phyloP scores from a whole-genome alignment of 129 eudicot genomes.

The Artemisia argyi region DNA sequence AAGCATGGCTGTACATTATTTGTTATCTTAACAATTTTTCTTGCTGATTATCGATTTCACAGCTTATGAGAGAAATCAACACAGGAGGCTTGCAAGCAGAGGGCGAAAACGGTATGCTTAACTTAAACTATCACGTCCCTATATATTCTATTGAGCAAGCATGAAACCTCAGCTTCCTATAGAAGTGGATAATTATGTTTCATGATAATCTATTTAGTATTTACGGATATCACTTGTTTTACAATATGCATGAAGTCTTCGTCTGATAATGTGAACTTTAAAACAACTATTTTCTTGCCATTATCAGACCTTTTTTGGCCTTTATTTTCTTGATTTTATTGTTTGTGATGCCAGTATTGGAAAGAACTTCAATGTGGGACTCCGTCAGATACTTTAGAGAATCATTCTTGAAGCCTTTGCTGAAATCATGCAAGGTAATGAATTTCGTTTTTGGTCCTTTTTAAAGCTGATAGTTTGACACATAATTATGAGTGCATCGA shows the following conservation, averaged over 20 bases:
- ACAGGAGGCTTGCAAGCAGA: conserved; percentile 51
- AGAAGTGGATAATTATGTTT: neutral
- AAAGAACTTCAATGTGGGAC: conserved; percentile 78
- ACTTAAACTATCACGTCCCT: too few species aligned
- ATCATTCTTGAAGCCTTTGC: conserved; percentile 89
- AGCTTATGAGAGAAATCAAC: conserved; percentile 87
- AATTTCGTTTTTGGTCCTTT: neutral
- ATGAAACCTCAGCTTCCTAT: neutral
- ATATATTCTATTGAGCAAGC: too few species aligned
- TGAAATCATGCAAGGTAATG: conserved; percentile 89
- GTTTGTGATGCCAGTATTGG: conserved; percentile 54
- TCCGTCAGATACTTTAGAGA: conserved; percentile 65
- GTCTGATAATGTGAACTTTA: too few species aligned
- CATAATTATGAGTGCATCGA: too few species aligned
- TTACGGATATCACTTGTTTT: neutral
- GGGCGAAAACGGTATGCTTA: conserved; percentile 53
- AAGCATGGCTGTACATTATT: neutral
- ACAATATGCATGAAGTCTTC: conserved; percentile 7
- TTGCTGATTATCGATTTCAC: conserved; percentile 25
- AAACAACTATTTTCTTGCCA: too few species aligned
- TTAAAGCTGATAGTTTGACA: neutral
- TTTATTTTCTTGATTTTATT: neutral
- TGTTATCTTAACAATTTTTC: neutral
- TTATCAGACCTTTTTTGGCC: neutral
- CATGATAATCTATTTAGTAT: neutral